Evolutionary conservation across 768 basidiomycete species (phyloP).

Genomic region (Macrocybe gigantea): DNA sequence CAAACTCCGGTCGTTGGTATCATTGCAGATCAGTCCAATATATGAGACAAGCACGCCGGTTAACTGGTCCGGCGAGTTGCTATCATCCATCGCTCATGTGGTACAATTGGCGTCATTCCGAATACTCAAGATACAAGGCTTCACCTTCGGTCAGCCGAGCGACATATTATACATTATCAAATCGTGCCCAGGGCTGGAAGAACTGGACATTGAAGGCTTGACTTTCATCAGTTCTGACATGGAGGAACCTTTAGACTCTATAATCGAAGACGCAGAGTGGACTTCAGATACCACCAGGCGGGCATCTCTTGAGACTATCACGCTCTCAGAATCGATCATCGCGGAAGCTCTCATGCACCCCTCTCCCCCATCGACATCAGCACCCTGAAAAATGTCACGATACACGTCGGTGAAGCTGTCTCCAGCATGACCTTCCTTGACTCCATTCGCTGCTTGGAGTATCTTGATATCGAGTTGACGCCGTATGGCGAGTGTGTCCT

Average conservation of each 20-base stretch:
- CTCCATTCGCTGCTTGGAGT: neutral
- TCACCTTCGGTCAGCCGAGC: neutral
- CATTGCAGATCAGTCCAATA: neutral
- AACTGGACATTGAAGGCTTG: neutral
- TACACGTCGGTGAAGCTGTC: neutral
- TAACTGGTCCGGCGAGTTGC: neutral
- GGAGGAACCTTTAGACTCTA: no score
- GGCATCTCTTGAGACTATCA: neutral
- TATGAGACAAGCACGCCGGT: neutral
- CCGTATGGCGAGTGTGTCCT: constrained; percentile 5
- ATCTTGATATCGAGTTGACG: constrained; percentile 5
- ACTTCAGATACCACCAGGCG: neutral
- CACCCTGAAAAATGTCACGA: neutral
- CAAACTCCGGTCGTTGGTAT: constrained; percentile 1
- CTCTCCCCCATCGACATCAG: constrained; percentile 5
- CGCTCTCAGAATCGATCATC: neutral
- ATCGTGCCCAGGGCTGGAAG: neutral
- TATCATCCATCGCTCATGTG: neutral
- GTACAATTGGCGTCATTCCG: neutral
- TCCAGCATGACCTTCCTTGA: neutral
- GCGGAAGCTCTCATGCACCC: neutral
- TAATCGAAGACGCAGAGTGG: no score
- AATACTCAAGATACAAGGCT: neutral
- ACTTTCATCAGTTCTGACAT: neutral
- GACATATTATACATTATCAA: neutral